Base-by-base conservation (phyloP, 306 rosid genomes). In the Cicer yamashitae region DNA sequence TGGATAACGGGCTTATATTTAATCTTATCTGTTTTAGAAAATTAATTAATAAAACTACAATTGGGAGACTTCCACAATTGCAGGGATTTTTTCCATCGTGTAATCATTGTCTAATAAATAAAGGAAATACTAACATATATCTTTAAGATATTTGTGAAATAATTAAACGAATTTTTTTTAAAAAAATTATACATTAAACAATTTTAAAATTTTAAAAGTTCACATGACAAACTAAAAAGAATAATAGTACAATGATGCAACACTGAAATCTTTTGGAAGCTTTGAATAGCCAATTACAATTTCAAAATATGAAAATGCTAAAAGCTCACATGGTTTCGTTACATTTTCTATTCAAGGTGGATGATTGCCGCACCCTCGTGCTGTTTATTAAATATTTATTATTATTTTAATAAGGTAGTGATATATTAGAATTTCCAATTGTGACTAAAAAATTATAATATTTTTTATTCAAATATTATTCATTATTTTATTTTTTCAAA, bases 41-140 rank as follows among this genome's bases (percentile, higher is more conserved):
- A 73, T 53, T 10, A 44, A 72, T 50, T 48, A 57, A 57, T 52
- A 22, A 80, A 57, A 40, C 18, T 22, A 47, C 15, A 60, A 20
- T 48, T 41, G 63, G 34, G 69, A 70, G 68, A 17, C 41, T 53
- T 52, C 77, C 72, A 74, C 67, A 40, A 74, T 67, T 46, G 58
- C 58, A 59, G 80, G 59, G 64, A 68, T 59, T 39, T 62, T 41
- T 44, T 50, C 51, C 10, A 41, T 4, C 67, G 15, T n/a, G 14
- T 44, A 69, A 45, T 20, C 57, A 10, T 70, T 63, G 39, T 56
- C 48, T 38, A 48, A 60, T 59, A 25, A 25, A 25, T 8, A 14
- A 18, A 15, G 34, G 45, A 25, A 25, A 25, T 25, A 3, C 4
- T 25, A 25, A 25, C 4, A 25, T 0, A 3, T 25, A 3, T 25